Base-by-base conservation (phyloP, 1,284 basidiomycete species). In the Nidula niveotomentosa region DNA sequence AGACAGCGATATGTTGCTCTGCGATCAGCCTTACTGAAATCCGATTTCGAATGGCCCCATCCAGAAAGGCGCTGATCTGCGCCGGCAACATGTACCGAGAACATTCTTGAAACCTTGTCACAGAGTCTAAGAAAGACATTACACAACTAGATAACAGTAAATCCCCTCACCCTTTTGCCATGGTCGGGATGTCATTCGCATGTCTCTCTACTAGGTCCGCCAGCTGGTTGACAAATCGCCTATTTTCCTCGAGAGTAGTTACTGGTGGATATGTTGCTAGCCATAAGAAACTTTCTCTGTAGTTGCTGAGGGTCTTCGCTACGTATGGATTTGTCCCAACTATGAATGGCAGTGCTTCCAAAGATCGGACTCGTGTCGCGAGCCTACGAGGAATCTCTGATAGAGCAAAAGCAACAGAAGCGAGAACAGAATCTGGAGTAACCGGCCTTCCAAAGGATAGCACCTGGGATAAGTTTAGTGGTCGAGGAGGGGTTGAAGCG, bases 271-370 rank as follows among this genome's bases (percentile, higher is more conserved):
- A 83, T 15, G 78, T 86, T 18, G 88, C 86, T 33, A 95, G 76
- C 62, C 83, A 84, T 54, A 82, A 75, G 66, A 96, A 94, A 63
- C 88, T 89, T 36, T 84, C 79, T 59, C 85, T 79, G 71, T 94
- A 92, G 9, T 89, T 79, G 54, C 88, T 76, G 53, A 94, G 79
- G 6, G 87, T 88, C 54, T 81, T 84, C 7, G 88, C 81, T 35
- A 96, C 84, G 71, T 91, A 93, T 4, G 94, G 94, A 67, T 96
- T 96, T 56, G 90, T 92, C 13, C 91, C 93, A 39, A 95, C 93
- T 51, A 96, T 94, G 71, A 89, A 93, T 1, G 90, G 90, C 13
- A 93, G 77, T 1, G 77, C 73, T 65, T 92, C 89, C 51, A 93
- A 74, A 23, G 84, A 84, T 39, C 81, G 80, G 36, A 90, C 86